phyloP scores from a whole-genome alignment of 2,329 filamentous ascomycete species.

The Dryadomyces quercus-mongolicae region DNA sequence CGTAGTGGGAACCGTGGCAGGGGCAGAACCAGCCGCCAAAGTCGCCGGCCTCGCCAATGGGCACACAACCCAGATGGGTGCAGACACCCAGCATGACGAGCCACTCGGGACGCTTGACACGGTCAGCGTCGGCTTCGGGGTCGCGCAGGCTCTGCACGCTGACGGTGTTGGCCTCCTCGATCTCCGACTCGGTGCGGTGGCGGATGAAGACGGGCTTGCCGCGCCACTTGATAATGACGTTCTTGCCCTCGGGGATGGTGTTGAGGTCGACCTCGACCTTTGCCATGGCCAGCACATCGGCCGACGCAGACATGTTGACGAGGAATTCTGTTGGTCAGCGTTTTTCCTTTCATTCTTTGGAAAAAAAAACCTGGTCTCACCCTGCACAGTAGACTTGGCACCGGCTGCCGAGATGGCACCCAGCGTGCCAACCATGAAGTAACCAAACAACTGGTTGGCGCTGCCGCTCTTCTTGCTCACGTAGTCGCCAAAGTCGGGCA shows the following conservation, averaged over 20 bases:
- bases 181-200: constrained; percentile 88
- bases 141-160: constrained; percentile 78
- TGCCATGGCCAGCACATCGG: constrained; percentile 96
- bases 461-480: constrained; percentile 54
- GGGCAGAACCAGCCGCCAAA: constrained; percentile 99
- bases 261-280: constrained; percentile 96
- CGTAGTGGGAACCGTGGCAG: constrained; percentile 99
- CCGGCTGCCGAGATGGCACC: constrained; percentile 84
- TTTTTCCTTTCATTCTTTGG: no score
- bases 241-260: constrained; percentile 97
- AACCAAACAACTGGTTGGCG: constrained; percentile 79
- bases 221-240: constrained; percentile 99
- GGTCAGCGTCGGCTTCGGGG: constrained; percentile 80
- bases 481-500: constrained; percentile 88
- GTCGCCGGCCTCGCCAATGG: constrained; percentile 96
- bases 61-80: constrained; percentile 98
- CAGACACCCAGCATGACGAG: constrained; percentile 98
- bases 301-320: constrained; percentile 98
- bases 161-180: constrained; percentile 84
- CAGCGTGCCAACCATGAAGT: constrained; percentile 98
- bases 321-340: constrained; percentile 68
- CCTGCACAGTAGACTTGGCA: constrained; percentile 96
- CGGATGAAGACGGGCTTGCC: constrained; percentile 99
- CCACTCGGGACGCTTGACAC: constrained; percentile 98
- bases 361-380: constrained; percentile 48